Percentiles rank a stretch among this genome's conserved stretches.
Evolutionary conservation across 345 rosid genomes (phyloP).

Genomic region (Brassica cretica): DNA sequence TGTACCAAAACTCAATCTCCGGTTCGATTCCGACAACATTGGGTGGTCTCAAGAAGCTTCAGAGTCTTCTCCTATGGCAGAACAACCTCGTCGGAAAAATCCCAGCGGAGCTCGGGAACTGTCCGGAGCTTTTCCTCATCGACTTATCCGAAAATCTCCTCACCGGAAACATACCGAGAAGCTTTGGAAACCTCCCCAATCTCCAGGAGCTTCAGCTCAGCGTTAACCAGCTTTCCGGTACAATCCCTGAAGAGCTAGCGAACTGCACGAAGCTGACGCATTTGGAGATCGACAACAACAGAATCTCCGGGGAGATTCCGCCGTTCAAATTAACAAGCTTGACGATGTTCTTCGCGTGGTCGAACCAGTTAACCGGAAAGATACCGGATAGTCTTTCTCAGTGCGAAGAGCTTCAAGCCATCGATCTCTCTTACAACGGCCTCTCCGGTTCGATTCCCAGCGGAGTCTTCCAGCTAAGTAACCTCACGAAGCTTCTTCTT

Average conservation of each 20-base stretch:
- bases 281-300: constrained; percentile 78
- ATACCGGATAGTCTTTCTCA: constrained; percentile 66
- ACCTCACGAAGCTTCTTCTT: constrained; percentile 80
- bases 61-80: constrained; percentile 83
- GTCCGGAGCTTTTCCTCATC: constrained; percentile 62
- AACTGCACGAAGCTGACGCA: constrained; percentile 68
- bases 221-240: constrained; percentile 79
- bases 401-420: constrained; percentile 79
- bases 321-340: constrained; percentile 53
- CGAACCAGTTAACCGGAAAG: constrained; percentile 74
- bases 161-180: constrained; percentile 75
- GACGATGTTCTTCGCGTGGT: constrained; percentile 88
- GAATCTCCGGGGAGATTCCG: constrained; percentile 77
- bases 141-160: constrained; percentile 83
- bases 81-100: constrained; percentile 82
- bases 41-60: constrained; percentile 78
- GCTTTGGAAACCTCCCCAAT: constrained; percentile 69
- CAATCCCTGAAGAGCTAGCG: constrained; percentile 68
- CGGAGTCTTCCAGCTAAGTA: constrained; percentile 59
- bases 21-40: constrained; percentile 66
- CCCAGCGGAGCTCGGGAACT: constrained; percentile 67
- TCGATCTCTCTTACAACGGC: constrained; percentile 85
- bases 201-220: constrained; percentile 90
- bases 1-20: constrained; percentile 86
- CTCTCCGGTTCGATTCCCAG: constrained; percentile 72